A percentile compares a stretch with the other conserved stretches of the same genome.
Conservation (phyloP, 176 grass and related monocot species). For the Cocos nucifera region DNA sequence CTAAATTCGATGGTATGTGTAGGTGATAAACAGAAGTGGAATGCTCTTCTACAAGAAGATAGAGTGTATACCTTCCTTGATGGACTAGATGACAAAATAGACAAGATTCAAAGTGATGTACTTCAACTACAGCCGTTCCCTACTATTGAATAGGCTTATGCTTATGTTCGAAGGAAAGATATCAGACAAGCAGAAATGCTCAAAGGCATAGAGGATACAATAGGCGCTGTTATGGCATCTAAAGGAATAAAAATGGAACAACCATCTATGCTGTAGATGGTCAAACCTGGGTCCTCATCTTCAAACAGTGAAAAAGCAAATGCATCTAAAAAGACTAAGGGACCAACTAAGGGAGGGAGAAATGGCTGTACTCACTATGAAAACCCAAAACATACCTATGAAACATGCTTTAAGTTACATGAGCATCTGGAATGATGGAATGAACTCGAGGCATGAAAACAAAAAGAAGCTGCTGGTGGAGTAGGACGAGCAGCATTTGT, state of each 20-base stretch:
- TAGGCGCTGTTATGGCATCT: neutral
- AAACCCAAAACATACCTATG: neutral
- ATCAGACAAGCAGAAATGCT: neutral
- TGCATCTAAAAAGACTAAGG: too few species aligned
- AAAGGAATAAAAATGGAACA: neutral
- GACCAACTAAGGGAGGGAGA: too few species aligned
- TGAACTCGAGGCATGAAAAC: neutral
- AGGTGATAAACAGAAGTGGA: too few species aligned
- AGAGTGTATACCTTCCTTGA: neutral
- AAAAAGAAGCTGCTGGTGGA: neutral
- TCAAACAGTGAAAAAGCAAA: too few species aligned
- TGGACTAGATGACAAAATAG: neutral
- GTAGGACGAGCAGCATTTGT: too few species aligned
- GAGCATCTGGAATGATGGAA: constrained; percentile 1
- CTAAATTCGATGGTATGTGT: neutral
- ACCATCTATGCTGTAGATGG: too few species aligned
- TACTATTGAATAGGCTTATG: neutral
- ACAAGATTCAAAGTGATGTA: neutral
- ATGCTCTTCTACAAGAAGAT: too few species aligned
- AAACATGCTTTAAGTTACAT: constrained; percentile 2
- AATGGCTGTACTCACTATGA: neutral
- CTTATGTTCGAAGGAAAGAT: neutral
- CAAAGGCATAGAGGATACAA: rapidly evolving
- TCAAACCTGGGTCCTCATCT: too few species aligned
- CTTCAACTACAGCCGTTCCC: neutral